Evolutionary conservation across 345 rosid species (phyloP).

Genomic region (Eutrema japonicum): DNA sequence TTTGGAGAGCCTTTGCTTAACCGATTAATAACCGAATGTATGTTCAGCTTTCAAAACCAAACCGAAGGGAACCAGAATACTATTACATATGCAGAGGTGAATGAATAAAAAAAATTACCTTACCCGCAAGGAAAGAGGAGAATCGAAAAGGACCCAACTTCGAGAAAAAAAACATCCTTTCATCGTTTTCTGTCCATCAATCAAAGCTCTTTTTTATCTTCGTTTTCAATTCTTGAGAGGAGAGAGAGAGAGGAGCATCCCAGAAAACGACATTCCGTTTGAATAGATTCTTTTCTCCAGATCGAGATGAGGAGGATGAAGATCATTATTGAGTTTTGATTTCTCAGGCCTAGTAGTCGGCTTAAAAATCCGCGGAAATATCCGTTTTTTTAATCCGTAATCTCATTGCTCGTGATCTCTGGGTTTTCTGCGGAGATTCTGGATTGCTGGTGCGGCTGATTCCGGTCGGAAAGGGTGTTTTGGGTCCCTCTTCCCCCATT

Average conservation of each 20-base stretch:
- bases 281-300: conserved; percentile 22
- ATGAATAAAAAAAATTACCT: neutral
- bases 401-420: conserved; percentile 30
- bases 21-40: neutral
- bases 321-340: conserved; percentile 10
- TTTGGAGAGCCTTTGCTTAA: neutral
- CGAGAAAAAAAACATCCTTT: conserved; percentile 32
- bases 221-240: conserved; percentile 21
- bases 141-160: conserved; percentile 5
- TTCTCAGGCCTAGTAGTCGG: neutral
- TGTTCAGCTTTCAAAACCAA: neutral
- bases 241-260: conserved; percentile 21
- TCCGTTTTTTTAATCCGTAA: neutral
- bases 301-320: conserved; percentile 9
- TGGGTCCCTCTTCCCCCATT: conserved; percentile 4
- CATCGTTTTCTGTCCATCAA: conserved; percentile 37
- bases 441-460: conserved; percentile 28
- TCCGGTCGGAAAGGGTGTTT: neutral
- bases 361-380: neutral
- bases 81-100: neutral
- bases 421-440: conserved; percentile 1
- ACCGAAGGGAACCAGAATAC: neutral
- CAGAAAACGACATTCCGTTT: conserved; percentile 37
- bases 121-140: conserved; percentile 15
- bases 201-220: conserved; percentile 14